Evolutionary conservation across 73 alveolate species (phyloP), one percentile per base, ranked within the genome.

Genomic region (Paramecium pentaurelia): DNA sequence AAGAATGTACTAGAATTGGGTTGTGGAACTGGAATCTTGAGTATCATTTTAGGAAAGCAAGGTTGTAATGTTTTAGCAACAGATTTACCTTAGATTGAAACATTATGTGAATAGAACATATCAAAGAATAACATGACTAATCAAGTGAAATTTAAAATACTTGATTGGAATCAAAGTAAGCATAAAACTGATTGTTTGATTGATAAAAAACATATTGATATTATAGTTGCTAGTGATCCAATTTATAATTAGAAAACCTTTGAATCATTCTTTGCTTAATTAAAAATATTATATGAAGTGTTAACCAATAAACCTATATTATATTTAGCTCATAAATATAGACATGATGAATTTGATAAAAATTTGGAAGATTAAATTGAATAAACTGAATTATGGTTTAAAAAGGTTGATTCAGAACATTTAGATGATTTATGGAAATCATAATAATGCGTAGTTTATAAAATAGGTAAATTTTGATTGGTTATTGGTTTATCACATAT

Each of bases 361-460:
- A 38, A 20, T 7, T 4, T 80, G 25, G 73, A 42, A 36, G 73
- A 42, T 3, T 2, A 36, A 47, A 20, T 80, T n/a, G 91, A 80
- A 45, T 7, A 80, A 32, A 28, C 58, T 10, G 91, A 73, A 3
- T 80, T 80, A 27, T 80, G 91, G 91, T 80, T n/a, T 80, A 80
- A 80, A 20, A 45, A 42, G 30, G 16, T 80, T 6, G 75, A 80
- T n/a, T 27, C 14, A 4, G 28, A 40, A 2, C 25, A 80, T 5
- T 47, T 80, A 20, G 91, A 80, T 80, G 91, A 80, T 7, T 47
- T 32, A 45, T 80, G 91, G 91, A 80, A 42, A 80, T 80, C 91
- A 42, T 22, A 40, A 27, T 45, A 80, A 27, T 44, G 47, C 3
- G 51, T 25, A 10, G 51, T 80, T 27, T 80, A 80, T 80, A 32